These are phyloP conservation scores for Talaromyces marneffei DNA, from an alignment of 2,329 filamentous ascomycete species.

Conservation along the genomic window DNA sequence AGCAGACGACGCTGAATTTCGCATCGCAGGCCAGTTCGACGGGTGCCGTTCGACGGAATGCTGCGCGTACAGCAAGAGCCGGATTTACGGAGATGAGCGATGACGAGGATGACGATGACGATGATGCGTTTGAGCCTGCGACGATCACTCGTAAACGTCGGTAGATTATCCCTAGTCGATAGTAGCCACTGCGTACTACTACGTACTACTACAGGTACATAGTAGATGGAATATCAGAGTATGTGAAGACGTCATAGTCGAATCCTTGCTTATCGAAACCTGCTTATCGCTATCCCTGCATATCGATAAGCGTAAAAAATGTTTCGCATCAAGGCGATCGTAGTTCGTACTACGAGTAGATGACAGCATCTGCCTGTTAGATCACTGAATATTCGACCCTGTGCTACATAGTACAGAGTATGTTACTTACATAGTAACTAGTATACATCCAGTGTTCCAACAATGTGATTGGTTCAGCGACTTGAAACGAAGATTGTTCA, in stretches of 20 bases:
- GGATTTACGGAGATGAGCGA: conserved; percentile 32
- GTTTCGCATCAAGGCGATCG: not conserved
- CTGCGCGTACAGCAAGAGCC: conserved; percentile 28
- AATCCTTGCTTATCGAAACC: not conserved
- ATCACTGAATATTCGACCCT: too few relatives aligned
- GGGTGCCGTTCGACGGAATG: conserved; percentile 17
- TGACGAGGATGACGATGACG: conserved; percentile 35
- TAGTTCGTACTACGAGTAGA: not conserved
- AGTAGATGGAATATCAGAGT: not conserved
- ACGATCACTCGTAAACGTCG: conserved; percentile 15
- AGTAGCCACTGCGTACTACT: too few relatives aligned
- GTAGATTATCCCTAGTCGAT: not conserved
- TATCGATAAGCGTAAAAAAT: not conserved
- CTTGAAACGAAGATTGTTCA: not conserved
- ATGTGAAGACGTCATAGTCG: not conserved
- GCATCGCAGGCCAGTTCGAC: conserved; percentile 32
- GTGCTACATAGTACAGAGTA: too few relatives aligned
- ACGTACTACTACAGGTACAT: too few relatives aligned
- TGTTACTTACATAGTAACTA: too few relatives aligned
- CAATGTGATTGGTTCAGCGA: not conserved
- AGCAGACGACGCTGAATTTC: conserved; percentile 41
- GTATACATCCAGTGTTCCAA: not conserved
- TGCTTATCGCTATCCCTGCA: not conserved
- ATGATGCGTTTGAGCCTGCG: conserved; percentile 44
- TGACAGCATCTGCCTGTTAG: not conserved